A percentile compares a stretch with the other conserved stretches of the same genome.
These are phyloP conservation scores for Chlamydomonas sp. DNA, from an alignment of 139 green algal genomes.

Conservation along the genomic window DNA sequence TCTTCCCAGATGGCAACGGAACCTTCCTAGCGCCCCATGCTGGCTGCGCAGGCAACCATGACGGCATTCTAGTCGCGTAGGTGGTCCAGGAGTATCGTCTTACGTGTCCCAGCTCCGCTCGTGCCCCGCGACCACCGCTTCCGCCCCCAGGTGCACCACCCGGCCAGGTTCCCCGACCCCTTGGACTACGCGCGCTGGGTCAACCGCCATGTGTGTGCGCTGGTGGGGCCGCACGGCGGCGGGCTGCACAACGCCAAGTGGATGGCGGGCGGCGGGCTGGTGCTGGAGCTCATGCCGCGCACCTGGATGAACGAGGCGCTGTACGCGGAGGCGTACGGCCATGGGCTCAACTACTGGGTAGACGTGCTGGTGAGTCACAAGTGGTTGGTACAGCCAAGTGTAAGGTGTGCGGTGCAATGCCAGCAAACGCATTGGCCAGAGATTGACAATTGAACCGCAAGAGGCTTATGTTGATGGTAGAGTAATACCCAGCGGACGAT, in stretches of 20 bases:
- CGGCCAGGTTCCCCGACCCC: neutral
- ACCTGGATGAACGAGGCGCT: neutral
- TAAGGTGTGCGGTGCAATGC: neutral
- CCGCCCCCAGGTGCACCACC: neutral
- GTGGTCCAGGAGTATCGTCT: neutral
- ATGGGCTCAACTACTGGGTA: conserved; percentile 38
- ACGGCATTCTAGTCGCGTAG: neutral
- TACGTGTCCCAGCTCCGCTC: too few relatives aligned
- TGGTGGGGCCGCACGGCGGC: conserved; percentile 36
- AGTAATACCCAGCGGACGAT: too few relatives aligned
- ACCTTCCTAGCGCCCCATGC: too few relatives aligned
- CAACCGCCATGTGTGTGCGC: conserved; percentile 21
- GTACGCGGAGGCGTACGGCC: conserved; percentile 9
- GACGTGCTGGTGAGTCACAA: neutral
- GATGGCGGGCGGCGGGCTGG: conserved; percentile 6
- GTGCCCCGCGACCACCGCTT: neutral
- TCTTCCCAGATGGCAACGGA: too few relatives aligned
- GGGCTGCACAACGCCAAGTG: conserved; percentile 37
- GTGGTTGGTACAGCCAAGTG: too few relatives aligned
- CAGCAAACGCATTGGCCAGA: neutral
- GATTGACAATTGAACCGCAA: neutral
- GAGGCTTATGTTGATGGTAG: too few relatives aligned
- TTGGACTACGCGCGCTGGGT: conserved; percentile 10
- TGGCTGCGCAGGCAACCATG: too few relatives aligned
- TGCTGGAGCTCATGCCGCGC: conserved; percentile 28